Evolutionary conservation across 441 rosid genomes (phyloP).

Genomic region (Populus hybrid): DNA sequence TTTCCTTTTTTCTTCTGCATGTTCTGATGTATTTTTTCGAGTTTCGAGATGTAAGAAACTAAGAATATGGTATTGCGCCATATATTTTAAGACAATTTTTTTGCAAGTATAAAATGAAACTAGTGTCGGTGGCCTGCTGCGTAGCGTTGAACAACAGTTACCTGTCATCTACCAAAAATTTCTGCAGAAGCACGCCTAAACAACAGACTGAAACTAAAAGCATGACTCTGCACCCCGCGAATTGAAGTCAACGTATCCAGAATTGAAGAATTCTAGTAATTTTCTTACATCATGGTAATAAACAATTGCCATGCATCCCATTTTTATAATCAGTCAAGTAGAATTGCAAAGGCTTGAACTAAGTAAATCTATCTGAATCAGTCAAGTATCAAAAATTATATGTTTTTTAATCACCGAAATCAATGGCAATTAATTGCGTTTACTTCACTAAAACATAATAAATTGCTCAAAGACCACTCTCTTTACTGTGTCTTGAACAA

Average conservation of each 20-base stretch:
- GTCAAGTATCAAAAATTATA: neutral
- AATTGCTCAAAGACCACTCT: neutral
- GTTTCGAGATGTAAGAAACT: too few relatives aligned
- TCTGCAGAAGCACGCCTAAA: neutral
- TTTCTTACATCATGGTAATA: neutral
- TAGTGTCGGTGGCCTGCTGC: too few relatives aligned
- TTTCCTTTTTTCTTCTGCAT: too few relatives aligned
- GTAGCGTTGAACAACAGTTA: neutral
- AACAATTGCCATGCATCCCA: neutral
- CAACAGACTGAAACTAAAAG: too few relatives aligned
- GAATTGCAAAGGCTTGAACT: neutral
- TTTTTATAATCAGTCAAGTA: neutral
- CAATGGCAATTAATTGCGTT: neutral
- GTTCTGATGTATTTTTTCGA: too few relatives aligned
- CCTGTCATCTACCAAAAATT: neutral
- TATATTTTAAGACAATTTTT: too few relatives aligned
- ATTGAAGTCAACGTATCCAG: neutral
- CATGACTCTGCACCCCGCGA: too few relatives aligned
- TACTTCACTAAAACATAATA: neutral
- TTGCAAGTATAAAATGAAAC: too few relatives aligned
- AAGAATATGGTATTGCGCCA: too few relatives aligned
- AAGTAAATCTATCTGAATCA: neutral
- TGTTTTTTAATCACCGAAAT: neutral
- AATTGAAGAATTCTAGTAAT: too few relatives aligned
- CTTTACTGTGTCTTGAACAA: neutral